These are phyloP conservation scores for Spergularia bocconei DNA, from an alignment of 148 eudicot genomes.

Conservation along the genomic window DNA sequence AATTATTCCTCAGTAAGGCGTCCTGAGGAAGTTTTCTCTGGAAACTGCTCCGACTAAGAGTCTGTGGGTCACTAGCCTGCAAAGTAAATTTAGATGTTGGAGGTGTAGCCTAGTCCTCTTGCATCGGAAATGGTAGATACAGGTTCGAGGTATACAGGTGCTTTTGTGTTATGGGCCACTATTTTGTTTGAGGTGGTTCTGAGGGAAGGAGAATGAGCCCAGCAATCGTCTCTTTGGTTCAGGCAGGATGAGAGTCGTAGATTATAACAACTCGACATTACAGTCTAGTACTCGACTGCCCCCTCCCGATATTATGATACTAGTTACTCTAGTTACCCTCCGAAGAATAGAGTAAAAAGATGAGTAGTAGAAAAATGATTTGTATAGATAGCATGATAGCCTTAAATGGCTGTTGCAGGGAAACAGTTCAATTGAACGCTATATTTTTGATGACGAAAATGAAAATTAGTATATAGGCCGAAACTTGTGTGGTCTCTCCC, in stretches of 20 bases:
- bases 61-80: background rate
- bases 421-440: background rate
- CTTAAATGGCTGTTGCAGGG: conserved; percentile 14
- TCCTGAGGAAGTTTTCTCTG: background rate
- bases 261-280: background rate
- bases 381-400: conserved; percentile 28
- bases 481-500: background rate
- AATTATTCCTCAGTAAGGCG: background rate
- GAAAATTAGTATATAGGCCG: conserved; percentile 3
- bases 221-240: background rate
- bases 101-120: conserved; percentile 12
- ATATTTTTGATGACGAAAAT: conserved; percentile 21
- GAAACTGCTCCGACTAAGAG: background rate
- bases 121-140: conserved; percentile 3
- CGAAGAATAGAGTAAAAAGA: background rate
- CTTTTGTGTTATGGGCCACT: conserved; percentile 6
- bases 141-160: conserved; percentile 14
- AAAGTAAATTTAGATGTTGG: conserved; percentile 1
- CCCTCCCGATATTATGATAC: background rate
- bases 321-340: background rate
- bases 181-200: conserved; percentile 17
- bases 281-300: background rate
- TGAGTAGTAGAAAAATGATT: conserved; percentile 9
- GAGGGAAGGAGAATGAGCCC: conserved; percentile 1
- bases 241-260: background rate